These are phyloP conservation scores for Acanthamoeba sp. DNA, from an alignment of 208 protist genomes.

Conservation along the genomic window DNA sequence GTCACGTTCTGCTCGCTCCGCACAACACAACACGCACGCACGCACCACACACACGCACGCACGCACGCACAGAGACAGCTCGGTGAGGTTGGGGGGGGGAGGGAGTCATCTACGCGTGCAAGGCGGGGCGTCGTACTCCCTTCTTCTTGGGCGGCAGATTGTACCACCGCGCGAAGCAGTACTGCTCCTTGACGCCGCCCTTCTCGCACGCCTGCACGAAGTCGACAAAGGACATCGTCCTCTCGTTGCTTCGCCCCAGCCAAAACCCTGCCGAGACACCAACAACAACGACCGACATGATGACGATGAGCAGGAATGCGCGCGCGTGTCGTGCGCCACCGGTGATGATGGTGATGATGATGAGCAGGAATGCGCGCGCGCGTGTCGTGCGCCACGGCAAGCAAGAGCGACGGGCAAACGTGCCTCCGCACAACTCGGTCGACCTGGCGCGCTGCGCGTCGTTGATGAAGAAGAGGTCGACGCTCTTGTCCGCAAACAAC, in stretches of 20 bases:
- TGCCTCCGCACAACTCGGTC: not conserved
- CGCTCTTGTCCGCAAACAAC: not conserved
- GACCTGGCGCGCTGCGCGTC: not conserved
- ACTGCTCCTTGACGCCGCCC: constrained; percentile 1
- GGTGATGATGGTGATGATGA: not conserved
- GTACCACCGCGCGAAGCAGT: constrained; percentile 2
- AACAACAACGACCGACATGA: not conserved
- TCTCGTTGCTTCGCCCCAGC: constrained; percentile 23
- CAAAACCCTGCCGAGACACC: not conserved
- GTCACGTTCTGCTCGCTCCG: too few species aligned
- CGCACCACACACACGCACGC: too few species aligned
- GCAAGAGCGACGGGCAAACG: too few species aligned
- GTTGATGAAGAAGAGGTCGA: constrained; percentile 57
- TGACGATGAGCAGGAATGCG: not conserved
- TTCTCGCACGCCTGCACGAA: constrained; percentile 11
- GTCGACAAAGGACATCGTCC: not conserved
- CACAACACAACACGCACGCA: too few species aligned
- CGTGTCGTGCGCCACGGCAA: not conserved
- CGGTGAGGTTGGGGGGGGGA: not conserved
- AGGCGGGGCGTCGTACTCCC: too few species aligned
- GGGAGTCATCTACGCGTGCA: too few species aligned
- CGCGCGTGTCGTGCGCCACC: not conserved
- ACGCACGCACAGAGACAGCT: too few species aligned
- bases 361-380: not conserved
- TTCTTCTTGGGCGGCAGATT: not conserved